Conservation (phyloP, 257 asterid genomes). For the Solanum arcanum region DNA sequence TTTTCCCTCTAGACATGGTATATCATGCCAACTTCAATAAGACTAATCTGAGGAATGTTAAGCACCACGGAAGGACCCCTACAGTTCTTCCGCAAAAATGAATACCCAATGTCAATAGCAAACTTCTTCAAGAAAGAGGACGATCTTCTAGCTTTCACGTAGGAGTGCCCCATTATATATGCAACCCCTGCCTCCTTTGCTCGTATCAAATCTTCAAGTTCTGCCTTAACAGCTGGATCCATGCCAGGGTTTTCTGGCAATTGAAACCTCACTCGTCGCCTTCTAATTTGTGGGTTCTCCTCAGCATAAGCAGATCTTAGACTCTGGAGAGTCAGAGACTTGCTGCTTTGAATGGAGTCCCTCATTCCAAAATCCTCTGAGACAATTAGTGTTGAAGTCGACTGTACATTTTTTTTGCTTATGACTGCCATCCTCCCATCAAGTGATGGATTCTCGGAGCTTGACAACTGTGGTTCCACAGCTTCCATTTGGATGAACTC, state of each 20-base stretch:
- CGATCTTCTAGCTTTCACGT: slow-evolving; percentile 20
- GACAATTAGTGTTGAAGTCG: background rate
- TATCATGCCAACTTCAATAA: slow-evolving; percentile 34
- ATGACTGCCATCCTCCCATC: slow-evolving; percentile 4
- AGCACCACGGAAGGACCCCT: slow-evolving; percentile 22
- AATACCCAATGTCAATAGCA: slow-evolving; percentile 18
- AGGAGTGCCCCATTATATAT: slow-evolving; percentile 28
- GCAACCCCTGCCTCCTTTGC: slow-evolving; percentile 36
- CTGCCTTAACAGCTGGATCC: slow-evolving; percentile 8
- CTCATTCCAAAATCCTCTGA: background rate
- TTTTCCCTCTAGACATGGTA: slow-evolving; percentile 9
- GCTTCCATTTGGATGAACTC: slow-evolving; percentile 24
- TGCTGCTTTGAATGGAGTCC: background rate
- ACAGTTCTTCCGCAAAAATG: slow-evolving; percentile 26
- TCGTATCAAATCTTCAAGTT: slow-evolving; percentile 6
- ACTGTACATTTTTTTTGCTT: slow-evolving; percentile 2
- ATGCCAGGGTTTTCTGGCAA: background rate
- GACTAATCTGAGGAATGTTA: slow-evolving; percentile 22
- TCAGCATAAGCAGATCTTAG: background rate
- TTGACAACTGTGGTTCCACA: background rate
- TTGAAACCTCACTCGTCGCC: background rate
- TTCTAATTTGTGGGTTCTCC: background rate
- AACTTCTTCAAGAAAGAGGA: slow-evolving; percentile 23
- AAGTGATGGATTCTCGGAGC: background rate
- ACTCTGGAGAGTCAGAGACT: slow-evolving; percentile 1